Base-by-base conservation (phyloP, 1,284 basidiomycete species). In the Heliocybe sulcata region DNA sequence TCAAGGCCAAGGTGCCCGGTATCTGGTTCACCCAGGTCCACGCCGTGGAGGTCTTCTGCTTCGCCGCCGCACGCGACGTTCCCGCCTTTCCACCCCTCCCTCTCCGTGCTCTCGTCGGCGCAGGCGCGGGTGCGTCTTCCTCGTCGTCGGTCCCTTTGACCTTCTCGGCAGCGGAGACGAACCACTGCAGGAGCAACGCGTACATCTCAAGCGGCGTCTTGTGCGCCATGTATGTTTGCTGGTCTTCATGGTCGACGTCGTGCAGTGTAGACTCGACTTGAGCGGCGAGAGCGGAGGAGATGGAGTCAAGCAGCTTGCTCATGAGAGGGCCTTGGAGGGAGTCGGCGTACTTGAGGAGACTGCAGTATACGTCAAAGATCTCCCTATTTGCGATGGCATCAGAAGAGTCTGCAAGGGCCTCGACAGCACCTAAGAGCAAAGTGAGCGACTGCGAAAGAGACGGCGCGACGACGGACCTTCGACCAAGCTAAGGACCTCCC, bases 131-230 rank as follows among this genome's bases (percentile, higher is more conserved):
- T 2, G 73, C 72, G 4, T 63, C 73, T n/a, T 81, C 82, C 11
- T 79, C 80, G 6, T 77, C 77, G 1, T 76, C 79, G 3, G 75
- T 70, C 2, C 73, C 72, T 54, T 85, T 86, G 54, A 86, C 81
- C 59, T 85, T 87, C 69, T 95, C 92, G 1, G 85, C 87, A 0
- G 82, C 83, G 16, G 72, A 71, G 20, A 91, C 86, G 64, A 93
- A 93, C 92, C 92, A 96, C 60, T 86, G 77, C 8, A 96, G 69
- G 20, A 96, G 73, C 66, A 96, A 97, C 2, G 87, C 88, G 68
- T 92, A 96, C 75, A 89, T 85, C 68, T 97, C 94, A 51, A 97
- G 74, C 0, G 91, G 82, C 1, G 68, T 64, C 65, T 87, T 87
- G 70, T 94, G 92, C 0, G 77, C 68, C 60, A 82, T 73, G 57